Evolutionary conservation across 2,329 filamentous ascomycete species (phyloP).

Genomic region (Fusarium abutilonis): DNA sequence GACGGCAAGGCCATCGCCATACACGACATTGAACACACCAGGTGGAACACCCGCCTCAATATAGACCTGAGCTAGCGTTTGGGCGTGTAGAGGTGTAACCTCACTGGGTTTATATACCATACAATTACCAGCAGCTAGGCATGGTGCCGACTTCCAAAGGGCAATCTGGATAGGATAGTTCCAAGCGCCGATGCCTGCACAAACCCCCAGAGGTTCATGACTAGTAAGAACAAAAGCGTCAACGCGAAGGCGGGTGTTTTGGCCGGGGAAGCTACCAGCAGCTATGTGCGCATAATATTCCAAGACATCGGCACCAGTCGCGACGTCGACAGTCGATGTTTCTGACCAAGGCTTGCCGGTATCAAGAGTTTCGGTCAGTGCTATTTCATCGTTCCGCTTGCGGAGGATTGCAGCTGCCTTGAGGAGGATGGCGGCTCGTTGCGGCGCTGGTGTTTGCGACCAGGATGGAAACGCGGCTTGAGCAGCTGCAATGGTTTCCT

Average conservation of each 20-base stretch:
- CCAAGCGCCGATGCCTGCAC: constrained; percentile 88
- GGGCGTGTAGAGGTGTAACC: constrained; percentile 84
- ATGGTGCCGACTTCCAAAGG: constrained; percentile 88
- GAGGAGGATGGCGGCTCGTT: constrained; percentile 80
- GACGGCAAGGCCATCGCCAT: constrained; percentile 77
- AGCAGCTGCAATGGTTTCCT: constrained; percentile 77
- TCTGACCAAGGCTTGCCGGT: constrained; percentile 88
- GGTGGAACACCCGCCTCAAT: constrained; percentile 80
- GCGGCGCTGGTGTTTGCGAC: constrained; percentile 78
- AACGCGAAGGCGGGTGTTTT: constrained; percentile 76
- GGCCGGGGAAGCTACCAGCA: constrained; percentile 81
- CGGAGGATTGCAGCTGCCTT: constrained; percentile 79
- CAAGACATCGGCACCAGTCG: constrained; percentile 84
- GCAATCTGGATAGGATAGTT: constrained; percentile 94
- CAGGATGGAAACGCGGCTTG: constrained; percentile 77
- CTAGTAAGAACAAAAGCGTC: constrained; percentile 85
- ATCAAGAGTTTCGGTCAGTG: constrained; percentile 81
- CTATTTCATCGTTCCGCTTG: constrained; percentile 80
- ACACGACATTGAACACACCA: constrained; percentile 88
- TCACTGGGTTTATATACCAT: constrained; percentile 94
- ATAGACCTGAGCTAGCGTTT: constrained; percentile 79
- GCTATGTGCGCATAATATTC: constrained; percentile 88
- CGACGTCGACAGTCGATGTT: constrained; percentile 83
- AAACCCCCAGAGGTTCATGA: constrained; percentile 84
- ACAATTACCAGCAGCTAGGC: constrained; percentile 85